Evolutionary conservation across 352 stramenopile genomes (phyloP).

Genomic region (Phytophthora cryptogea): DNA sequence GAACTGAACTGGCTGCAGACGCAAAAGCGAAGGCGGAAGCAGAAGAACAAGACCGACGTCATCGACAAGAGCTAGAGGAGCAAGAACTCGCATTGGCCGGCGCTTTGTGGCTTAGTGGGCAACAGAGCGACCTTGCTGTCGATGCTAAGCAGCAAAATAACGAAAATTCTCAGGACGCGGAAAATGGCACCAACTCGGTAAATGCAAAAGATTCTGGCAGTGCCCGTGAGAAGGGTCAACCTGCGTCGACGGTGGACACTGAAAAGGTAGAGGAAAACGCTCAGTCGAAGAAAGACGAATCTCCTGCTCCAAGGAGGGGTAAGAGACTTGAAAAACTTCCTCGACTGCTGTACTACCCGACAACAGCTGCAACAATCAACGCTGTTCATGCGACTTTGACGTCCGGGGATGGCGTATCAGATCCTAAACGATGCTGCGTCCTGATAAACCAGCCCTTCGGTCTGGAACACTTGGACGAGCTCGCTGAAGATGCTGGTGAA

Average conservation of each 20-base stretch:
- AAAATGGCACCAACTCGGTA: background rate
- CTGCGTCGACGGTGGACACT: background rate
- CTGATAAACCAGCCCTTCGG: conserved; percentile 67
- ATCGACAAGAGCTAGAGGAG: conserved; percentile 27
- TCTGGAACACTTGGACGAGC: conserved; percentile 59
- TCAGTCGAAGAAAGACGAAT: conserved; percentile 11
- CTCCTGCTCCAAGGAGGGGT: conserved; percentile 27
- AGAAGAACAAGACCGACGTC: conserved; percentile 22
- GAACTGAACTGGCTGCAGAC: conserved; percentile 24
- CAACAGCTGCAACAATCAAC: conserved; percentile 67
- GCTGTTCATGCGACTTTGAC: conserved; percentile 58
- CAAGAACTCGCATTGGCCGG: conserved; percentile 16
- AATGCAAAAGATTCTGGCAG: background rate
- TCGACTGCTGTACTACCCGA: conserved; percentile 63
- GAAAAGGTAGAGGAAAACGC: conserved; percentile 15
- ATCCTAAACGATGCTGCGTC: conserved; percentile 59
- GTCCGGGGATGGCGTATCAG: conserved; percentile 40
- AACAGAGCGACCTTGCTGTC: background rate
- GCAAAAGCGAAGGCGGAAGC: conserved; percentile 29
- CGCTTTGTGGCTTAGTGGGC: conserved; percentile 4
- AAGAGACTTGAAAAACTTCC: conserved; percentile 53
- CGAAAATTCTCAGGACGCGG: background rate
- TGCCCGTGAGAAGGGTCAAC: conserved; percentile 11
- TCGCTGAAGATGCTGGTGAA: conserved; percentile 52
- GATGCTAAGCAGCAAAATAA: conserved; percentile 3